Percentiles rank a stretch among this genome's conserved stretches.
These are phyloP conservation scores for Zelopaecilomyces penicillatus DNA, from an alignment of 2,329 filamentous ascomycete species.

Conservation along the genomic window DNA sequence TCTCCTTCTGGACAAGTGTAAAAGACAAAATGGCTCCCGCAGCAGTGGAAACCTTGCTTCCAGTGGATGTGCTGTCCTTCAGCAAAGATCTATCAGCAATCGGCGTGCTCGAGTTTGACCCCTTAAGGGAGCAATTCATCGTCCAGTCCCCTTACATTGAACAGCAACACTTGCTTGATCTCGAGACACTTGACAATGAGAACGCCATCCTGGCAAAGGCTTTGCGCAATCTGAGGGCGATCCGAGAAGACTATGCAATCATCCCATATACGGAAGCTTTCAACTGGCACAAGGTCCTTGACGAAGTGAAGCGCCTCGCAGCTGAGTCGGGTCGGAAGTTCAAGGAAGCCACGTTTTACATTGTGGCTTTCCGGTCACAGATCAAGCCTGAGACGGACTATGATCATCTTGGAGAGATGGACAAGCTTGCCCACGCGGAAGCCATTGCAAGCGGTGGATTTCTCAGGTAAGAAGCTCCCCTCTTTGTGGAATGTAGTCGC, in stretches of 20 bases:
- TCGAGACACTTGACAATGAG: slow-evolving; percentile 56
- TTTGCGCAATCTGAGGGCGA: slow-evolving; percentile 53
- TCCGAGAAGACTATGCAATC: slow-evolving; percentile 66
- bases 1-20: too few species aligned
- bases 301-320: slow-evolving; percentile 45
- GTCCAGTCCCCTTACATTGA: slow-evolving; percentile 71
- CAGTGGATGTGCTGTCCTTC: slow-evolving; percentile 16
- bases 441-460: slow-evolving; percentile 72
- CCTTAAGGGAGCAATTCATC: slow-evolving; percentile 29
- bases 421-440: slow-evolving; percentile 72
- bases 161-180: slow-evolving; percentile 61
- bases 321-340: slow-evolving; percentile 40
- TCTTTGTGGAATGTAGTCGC: neutral
- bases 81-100: slow-evolving; percentile 16
- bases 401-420: slow-evolving; percentile 60
- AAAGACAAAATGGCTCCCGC: slow-evolving; percentile 18
- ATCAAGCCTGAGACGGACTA: slow-evolving; percentile 61
- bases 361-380: slow-evolving; percentile 73
- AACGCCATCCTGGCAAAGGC: slow-evolving; percentile 65
- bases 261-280: slow-evolving; percentile 65
- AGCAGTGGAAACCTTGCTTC: slow-evolving; percentile 15
- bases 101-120: slow-evolving; percentile 17
- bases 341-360: slow-evolving; percentile 62
- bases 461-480: slow-evolving; percentile 51
- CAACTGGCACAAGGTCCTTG: slow-evolving; percentile 63